Base-by-base conservation (phyloP, 2,329 filamentous ascomycete genomes). In the Colletotrichum liriopes region DNA sequence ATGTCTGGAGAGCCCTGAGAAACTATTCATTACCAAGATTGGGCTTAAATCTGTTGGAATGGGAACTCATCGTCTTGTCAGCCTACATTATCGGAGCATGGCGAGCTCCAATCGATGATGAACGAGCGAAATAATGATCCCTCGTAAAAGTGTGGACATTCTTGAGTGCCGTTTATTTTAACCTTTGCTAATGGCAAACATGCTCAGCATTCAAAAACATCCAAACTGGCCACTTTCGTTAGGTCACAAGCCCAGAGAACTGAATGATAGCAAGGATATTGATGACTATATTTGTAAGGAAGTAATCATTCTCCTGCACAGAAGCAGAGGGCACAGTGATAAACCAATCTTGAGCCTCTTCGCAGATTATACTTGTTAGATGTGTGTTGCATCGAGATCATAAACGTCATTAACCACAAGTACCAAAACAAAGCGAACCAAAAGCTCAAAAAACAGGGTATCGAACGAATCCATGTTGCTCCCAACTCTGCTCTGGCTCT, bases 81-180 rank as follows among this genome's bases (percentile, higher is more conserved):
- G 29, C 29, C 29, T 1, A 32, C 29, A 32, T 32, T 32, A 4
- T 3, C 6, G 29, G 29, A 32, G 29, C 2, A 32, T 32, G 6
- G 4, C n/a, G 2, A 4, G 12, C 1, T 7, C 23, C n/a, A 8
- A 7, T 49, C 4, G n/a, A 12, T 5, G 26, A 26, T 16, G 12
- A 4, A 26, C n/a, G 26, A 49, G 7, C 47, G 16, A 26, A 14
- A 26, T 2, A 6, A 32, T 32, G 23, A 7, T 23, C 11, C 11
- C 5, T 16, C 4, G 3, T 14, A 49, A 26, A 1, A n/a, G 11
- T 26, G 20, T 0, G n/a, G n/a, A 5, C 23, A 11, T 49, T 26
- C 2, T n/a, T 12, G 1, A 26, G 1, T 2, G 23, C 1, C 47
- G 29, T 29, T 6, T 3, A 2, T 16, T 2, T 14, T 6, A 5